Percentiles rank a stretch among this genome's conserved stretches.
phyloP scores from a whole-genome alignment of 352 stramenopile species.

The Globisporangium canariense region DNA sequence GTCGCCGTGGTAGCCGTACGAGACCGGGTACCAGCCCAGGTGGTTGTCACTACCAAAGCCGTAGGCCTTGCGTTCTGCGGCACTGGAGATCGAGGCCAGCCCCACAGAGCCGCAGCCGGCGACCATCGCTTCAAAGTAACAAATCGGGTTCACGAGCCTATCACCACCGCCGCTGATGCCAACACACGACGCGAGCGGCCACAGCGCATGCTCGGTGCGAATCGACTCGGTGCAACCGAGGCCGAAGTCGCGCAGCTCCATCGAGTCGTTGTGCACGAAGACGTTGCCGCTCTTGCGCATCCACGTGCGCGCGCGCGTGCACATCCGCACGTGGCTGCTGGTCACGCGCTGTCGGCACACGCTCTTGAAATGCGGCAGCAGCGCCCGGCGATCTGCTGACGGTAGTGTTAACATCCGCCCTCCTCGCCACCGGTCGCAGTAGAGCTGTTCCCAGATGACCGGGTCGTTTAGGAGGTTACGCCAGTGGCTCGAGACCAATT shows the following conservation, averaged over 20 bases:
- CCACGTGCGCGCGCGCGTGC: conserved; percentile 28
- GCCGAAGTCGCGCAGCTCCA: conserved; percentile 20
- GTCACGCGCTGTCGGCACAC: conserved; percentile 18
- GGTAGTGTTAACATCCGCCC: not conserved
- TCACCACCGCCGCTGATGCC: not conserved
- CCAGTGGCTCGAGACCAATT: conserved; percentile 25
- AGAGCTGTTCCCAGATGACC: conserved; percentile 24
- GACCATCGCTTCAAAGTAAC: conserved; percentile 36
- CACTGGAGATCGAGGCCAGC: conserved; percentile 16
- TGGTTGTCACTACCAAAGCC: conserved; percentile 31
- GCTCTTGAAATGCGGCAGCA: conserved; percentile 17
- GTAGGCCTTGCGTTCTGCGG: conserved; percentile 19
- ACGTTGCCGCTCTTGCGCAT: conserved; percentile 20
- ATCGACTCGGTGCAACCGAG: conserved; percentile 31
- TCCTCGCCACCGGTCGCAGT: conserved; percentile 20
- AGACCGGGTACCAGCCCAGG: conserved; percentile 33
- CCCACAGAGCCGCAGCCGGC: conserved; percentile 29
- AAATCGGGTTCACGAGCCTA: conserved; percentile 4
- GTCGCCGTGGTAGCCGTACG: conserved; percentile 42
- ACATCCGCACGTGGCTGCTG: conserved; percentile 15
- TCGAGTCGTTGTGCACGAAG: conserved; percentile 32
- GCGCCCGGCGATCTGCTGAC: not conserved
- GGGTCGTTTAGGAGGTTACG: conserved; percentile 10
- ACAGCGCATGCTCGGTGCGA: conserved; percentile 18
- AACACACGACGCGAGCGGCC: conserved; percentile 9